phyloP scores from a whole-genome alignment of 345 rosid species.

The Arabis alpina region DNA sequence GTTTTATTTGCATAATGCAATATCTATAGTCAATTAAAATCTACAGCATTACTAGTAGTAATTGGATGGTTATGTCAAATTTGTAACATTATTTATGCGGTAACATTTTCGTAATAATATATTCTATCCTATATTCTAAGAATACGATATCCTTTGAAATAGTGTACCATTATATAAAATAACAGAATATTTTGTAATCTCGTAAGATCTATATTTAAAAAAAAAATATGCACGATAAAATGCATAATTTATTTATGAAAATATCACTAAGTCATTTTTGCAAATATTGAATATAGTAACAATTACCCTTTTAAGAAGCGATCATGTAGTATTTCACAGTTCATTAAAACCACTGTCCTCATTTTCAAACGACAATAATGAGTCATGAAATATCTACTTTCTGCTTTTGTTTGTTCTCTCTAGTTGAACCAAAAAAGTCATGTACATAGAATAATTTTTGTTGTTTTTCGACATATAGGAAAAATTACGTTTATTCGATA shows the following conservation, averaged over 20 bases:
- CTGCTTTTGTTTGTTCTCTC: neutral
- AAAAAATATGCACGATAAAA: no score
- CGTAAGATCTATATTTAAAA: no score
- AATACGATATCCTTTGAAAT: no score
- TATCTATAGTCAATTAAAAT: neutral
- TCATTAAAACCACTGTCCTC: slow-evolving; percentile 7
- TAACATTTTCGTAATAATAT: no score
- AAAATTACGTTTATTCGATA: neutral
- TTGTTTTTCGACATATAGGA: neutral
- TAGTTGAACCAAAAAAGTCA: slow-evolving; percentile 29
- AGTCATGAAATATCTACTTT: slow-evolving; percentile 10
- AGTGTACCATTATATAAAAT: no score
- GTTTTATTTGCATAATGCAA: no score
- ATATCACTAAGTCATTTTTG: no score
- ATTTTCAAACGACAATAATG: slow-evolving; percentile 9
- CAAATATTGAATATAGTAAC: no score
- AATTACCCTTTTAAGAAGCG: neutral
- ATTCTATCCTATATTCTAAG: no score
- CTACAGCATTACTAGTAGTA: neutral
- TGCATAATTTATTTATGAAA: no score
- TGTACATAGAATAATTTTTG: neutral
- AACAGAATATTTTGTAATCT: no score
- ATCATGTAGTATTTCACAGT: slow-evolving; percentile 1
- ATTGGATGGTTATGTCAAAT: neutral
- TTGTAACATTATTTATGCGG: neutral